Conservation (phyloP, 768 basidiomycete species). For the Pisolithus marmoratus region DNA sequence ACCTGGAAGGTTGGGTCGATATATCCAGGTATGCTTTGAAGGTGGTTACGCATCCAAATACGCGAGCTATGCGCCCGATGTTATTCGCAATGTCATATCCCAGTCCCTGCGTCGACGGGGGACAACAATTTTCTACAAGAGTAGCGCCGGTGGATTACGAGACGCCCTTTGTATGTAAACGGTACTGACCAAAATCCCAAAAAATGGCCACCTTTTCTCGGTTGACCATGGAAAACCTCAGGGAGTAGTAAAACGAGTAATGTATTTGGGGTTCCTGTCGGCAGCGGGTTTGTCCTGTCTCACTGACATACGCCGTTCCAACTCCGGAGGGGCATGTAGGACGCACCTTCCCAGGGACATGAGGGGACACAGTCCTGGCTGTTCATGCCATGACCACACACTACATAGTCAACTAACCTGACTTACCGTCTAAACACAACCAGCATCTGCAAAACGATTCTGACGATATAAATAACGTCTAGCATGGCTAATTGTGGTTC, state of each 20-base stretch:
- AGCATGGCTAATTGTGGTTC: background rate
- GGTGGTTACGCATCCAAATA: slow-evolving; percentile 40
- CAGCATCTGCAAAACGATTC: background rate
- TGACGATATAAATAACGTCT: background rate
- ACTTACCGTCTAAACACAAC: too few relatives aligned
- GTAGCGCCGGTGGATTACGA: slow-evolving; percentile 13
- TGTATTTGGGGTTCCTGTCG: background rate
- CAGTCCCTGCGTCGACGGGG: slow-evolving; percentile 27
- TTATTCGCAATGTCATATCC: slow-evolving; percentile 39
- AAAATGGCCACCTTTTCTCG: slow-evolving; percentile 38
- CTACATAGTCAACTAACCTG: too few relatives aligned
- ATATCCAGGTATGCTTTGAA: slow-evolving; percentile 54
- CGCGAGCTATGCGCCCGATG: slow-evolving; percentile 39
- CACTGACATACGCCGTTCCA: slow-evolving; percentile 2
- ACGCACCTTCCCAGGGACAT: slow-evolving; percentile 1
- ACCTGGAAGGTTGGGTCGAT: slow-evolving; percentile 33
- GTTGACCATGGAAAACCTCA: slow-evolving; percentile 27
- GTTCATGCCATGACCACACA: too few relatives aligned
- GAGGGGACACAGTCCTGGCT: background rate
- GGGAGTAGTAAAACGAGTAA: slow-evolving; percentile 2
- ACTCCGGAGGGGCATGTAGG: slow-evolving; percentile 12
- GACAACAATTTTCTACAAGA: slow-evolving; percentile 28
- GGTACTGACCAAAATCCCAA: slow-evolving; percentile 30
- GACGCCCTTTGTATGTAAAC: background rate
- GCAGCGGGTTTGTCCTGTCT: background rate